Evolutionary conservation across 768 basidiomycete species (phyloP).

Genomic region (Boletus eberwhitei): DNA sequence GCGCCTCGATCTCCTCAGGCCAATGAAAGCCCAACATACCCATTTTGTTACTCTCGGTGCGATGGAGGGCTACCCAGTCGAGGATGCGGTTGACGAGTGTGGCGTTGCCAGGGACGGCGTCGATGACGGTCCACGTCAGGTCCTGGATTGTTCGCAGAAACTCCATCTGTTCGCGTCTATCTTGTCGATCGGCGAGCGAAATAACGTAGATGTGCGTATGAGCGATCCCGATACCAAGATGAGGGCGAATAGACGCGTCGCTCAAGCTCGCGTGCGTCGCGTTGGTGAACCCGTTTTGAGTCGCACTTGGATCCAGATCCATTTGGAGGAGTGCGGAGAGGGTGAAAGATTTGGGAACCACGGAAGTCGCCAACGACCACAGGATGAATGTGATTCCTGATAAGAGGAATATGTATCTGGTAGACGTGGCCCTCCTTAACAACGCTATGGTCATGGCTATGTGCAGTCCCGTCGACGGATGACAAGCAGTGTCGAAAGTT

Average conservation of each 20-base stretch:
- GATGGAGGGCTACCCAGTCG: conserved; percentile 36
- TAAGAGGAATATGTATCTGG: conserved; percentile 22
- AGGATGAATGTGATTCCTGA: conserved; percentile 20
- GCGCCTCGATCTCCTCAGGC: conserved; percentile 36
- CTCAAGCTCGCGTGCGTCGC: background rate
- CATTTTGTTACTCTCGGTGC: background rate
- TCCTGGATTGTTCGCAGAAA: conserved; percentile 42
- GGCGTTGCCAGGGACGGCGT: conserved; percentile 44
- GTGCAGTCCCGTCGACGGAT: background rate
- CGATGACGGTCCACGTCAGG: conserved; percentile 52
- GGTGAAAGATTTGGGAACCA: conserved; percentile 9
- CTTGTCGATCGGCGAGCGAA: conserved; percentile 53
- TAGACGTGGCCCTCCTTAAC: conserved; percentile 10
- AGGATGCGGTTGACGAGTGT: conserved; percentile 40
- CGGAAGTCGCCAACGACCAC: conserved; percentile 14
- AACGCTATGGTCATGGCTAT: conserved; percentile 8
- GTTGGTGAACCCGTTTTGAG: background rate
- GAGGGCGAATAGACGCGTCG: background rate
- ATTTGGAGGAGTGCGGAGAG: conserved; percentile 15
- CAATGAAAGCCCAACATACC: conserved; percentile 31
- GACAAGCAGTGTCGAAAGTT: background rate
- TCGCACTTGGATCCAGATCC: conserved; percentile 10
- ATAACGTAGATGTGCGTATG: conserved; percentile 49
- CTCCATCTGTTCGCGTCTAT: conserved; percentile 60
- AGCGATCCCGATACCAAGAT: conserved; percentile 35